A percentile compares a stretch with the other conserved stretches of the same genome.
These are phyloP conservation scores for Rosa persica DNA, from an alignment of 306 rosid genomes.

Conservation along the genomic window DNA sequence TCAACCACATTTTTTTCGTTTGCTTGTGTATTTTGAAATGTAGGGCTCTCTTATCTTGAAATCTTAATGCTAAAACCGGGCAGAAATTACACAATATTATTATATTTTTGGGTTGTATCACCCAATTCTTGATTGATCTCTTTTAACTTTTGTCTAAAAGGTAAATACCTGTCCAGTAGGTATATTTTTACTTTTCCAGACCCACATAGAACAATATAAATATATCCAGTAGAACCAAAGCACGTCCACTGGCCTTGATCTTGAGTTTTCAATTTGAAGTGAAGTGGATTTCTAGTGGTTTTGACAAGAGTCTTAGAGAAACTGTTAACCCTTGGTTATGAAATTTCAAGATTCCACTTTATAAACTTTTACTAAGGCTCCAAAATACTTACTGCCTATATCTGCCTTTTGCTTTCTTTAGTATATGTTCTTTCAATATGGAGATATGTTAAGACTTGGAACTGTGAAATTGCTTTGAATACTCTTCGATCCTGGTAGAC, in stretches of 20 bases:
- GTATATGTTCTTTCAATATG: not conserved
- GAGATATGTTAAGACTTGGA: not conserved
- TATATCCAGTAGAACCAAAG: not conserved
- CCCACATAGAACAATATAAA: not conserved
- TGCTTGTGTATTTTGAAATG: not conserved
- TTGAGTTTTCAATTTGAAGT: not conserved
- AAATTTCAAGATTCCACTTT: not conserved
- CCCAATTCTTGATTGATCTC: not conserved
- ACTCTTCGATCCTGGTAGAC: not conserved
- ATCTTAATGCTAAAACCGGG: not conserved
- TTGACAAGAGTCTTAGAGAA: not conserved
- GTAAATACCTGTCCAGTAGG: not conserved
- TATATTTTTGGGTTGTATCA: not conserved
- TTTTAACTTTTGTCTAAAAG: not conserved
- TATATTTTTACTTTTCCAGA: not conserved
- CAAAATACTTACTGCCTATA: not conserved
- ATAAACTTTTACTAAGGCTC: not conserved
- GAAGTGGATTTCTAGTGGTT: not conserved
- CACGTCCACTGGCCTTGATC: not conserved
- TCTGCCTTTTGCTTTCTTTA: not conserved
- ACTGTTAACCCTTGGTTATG: not conserved
- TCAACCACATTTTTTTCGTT: not conserved
- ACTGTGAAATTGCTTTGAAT: not conserved
- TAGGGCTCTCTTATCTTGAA: not conserved
- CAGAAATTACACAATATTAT: not conserved